Evolutionary conservation across 169 alveolate species (phyloP).

Genomic region (Ichthyophthirius multifiliis): DNA sequence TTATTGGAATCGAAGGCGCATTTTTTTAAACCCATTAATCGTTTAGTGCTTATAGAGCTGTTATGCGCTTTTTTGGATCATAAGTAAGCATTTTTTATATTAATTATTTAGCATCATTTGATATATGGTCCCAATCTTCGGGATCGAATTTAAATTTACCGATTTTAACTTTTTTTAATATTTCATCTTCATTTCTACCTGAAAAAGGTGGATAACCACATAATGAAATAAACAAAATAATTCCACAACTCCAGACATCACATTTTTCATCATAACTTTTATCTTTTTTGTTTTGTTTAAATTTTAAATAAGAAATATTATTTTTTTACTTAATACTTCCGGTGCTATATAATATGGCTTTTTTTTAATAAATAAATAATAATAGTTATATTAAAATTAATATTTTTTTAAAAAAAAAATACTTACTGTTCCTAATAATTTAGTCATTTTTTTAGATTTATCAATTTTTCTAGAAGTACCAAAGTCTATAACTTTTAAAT

Average conservation of each 20-base stretch:
- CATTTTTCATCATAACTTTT: constrained; percentile 25
- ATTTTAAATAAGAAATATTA: background rate
- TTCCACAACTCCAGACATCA: constrained; percentile 45
- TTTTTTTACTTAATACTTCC: background rate
- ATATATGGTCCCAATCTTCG: constrained; percentile 39
- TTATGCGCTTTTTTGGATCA: constrained; percentile 19
- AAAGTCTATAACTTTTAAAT: constrained; percentile 76
- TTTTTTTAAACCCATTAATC: constrained; percentile 44
- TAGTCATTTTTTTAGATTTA: constrained; percentile 44
- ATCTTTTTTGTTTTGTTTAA: background rate
- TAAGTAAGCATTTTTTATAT: constrained; percentile 54
- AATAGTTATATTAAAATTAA: background rate
- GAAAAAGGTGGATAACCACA: constrained; percentile 48
- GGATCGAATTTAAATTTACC: constrained; percentile 42
- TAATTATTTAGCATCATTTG: constrained; percentile 55
- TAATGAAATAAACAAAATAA: constrained; percentile 20
- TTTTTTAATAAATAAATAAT: background rate
- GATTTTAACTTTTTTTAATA: constrained; percentile 1
- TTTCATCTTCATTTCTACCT: constrained; percentile 15
- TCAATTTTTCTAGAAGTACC: constrained; percentile 64
- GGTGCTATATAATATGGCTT: constrained; percentile 2
- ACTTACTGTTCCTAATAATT: constrained; percentile 50
- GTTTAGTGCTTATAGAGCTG: constrained; percentile 15
- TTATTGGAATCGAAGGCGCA: constrained; percentile 11
- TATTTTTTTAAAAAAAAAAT: background rate